Evolutionary conservation across 768 basidiomycete species (phyloP).

Genomic region (Leccinum aurantiacum): DNA sequence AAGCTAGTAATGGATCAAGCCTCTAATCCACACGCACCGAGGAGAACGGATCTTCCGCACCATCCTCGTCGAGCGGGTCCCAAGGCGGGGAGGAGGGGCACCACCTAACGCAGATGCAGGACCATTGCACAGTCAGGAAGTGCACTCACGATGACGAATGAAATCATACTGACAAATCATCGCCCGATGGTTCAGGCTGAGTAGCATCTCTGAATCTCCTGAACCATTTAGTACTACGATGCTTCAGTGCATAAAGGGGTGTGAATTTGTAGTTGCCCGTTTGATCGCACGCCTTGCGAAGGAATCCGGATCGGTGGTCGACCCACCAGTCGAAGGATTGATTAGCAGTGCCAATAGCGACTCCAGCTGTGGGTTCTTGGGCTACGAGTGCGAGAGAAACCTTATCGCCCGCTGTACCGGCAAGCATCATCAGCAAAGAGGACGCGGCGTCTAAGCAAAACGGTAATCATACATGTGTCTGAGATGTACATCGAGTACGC

Average conservation of each 20-base stretch:
- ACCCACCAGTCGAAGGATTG: conserved; percentile 18
- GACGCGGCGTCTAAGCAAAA: neutral
- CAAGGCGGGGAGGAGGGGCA: conserved; percentile 19
- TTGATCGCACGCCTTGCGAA: conserved; percentile 22
- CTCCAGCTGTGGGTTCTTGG: conserved; percentile 4
- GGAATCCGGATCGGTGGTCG: conserved; percentile 14
- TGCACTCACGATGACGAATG: neutral
- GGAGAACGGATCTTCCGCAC: conserved; percentile 21
- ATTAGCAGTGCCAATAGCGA: neutral
- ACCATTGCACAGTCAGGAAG: neutral
- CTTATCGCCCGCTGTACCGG: conserved; percentile 19
- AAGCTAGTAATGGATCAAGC: neutral
- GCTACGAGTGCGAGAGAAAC: conserved; percentile 24
- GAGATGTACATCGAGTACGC: conserved; percentile 36
- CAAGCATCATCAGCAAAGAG: neutral
- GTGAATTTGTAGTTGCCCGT: conserved; percentile 20
- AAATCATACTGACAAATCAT: conserved; percentile 19
- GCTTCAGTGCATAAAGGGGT: conserved; percentile 20
- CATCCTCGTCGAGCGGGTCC: conserved; percentile 29
- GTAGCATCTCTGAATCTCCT: conserved; percentile 18
- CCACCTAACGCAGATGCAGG: conserved; percentile 18
- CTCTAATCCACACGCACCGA: conserved; percentile 9
- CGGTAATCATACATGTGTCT: conserved; percentile 16
- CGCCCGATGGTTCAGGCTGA: conserved; percentile 12
- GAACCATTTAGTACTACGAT: conserved; percentile 1